Evolutionary conservation across 257 asterid genomes (phyloP).

Genomic region (Verbena officinalis): DNA sequence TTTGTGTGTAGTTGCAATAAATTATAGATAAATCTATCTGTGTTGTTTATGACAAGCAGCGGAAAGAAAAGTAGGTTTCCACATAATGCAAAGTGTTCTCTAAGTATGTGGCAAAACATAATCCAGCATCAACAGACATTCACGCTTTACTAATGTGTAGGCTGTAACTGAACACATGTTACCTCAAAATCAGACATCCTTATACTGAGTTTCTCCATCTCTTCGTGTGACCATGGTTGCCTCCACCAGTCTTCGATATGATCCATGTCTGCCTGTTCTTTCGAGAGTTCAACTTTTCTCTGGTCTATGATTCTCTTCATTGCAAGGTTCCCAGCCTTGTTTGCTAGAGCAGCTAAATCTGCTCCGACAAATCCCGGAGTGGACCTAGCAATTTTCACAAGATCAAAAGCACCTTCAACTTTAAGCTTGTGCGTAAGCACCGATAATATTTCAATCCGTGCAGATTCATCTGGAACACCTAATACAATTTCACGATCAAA

Average conservation of each 20-base stretch:
- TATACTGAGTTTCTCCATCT: constrained; percentile 57
- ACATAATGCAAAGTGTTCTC: neutral
- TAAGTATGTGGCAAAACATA: neutral
- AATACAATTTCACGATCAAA: constrained; percentile 81
- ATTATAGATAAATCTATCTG: too few relatives aligned
- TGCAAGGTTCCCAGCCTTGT: constrained; percentile 84
- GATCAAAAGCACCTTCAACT: constrained; percentile 86
- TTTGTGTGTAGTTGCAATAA: too few relatives aligned
- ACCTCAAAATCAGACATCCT: constrained; percentile 93
- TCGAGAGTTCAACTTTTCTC: constrained; percentile 47
- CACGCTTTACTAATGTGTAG: neutral
- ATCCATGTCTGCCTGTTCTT: constrained; percentile 31
- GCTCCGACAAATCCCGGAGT: constrained; percentile 97
- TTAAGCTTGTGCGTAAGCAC: constrained; percentile 60
- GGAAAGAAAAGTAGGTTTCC: too few relatives aligned
- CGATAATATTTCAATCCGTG: constrained; percentile 69
- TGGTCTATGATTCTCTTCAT: constrained; percentile 71
- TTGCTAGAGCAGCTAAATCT: constrained; percentile 72
- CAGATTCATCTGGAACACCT: constrained; percentile 81
- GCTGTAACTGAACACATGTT: constrained; percentile 13
- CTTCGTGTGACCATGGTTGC: constrained; percentile 68
- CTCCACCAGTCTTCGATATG: constrained; percentile 68
- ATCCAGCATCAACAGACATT: constrained; percentile 14
- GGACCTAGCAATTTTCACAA: constrained; percentile 69
- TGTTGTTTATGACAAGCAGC: too few relatives aligned